Evolutionary conservation across 331 rosid species (phyloP).

Genomic region (Erythrophleum ivorense): DNA sequence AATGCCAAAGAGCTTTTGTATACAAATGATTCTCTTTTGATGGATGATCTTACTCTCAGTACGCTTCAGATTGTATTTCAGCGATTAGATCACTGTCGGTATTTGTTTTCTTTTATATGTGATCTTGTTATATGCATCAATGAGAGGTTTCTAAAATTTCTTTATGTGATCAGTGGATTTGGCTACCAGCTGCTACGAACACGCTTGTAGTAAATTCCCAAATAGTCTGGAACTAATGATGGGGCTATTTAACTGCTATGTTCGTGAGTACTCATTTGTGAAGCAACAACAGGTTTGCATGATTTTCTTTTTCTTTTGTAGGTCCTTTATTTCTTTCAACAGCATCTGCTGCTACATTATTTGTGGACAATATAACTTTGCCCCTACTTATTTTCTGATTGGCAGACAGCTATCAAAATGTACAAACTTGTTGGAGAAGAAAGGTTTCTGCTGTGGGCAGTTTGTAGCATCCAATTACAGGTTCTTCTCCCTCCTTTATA

Average conservation of each 20-base stretch:
- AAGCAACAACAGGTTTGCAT: constrained; percentile 95
- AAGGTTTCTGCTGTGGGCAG: constrained; percentile 95
- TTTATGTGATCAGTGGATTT: constrained; percentile 71
- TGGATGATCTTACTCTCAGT: constrained; percentile 96
- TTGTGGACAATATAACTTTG: neutral
- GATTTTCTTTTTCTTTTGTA: neutral
- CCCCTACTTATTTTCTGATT: constrained; percentile 29
- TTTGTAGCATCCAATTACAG: constrained; percentile 98
- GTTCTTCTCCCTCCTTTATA: constrained; percentile 48
- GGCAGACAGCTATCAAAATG: constrained; percentile 98
- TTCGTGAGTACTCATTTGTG: constrained; percentile 94
- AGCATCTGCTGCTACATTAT: neutral
- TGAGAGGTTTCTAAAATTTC: constrained; percentile 40
- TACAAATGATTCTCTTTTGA: constrained; percentile 65
- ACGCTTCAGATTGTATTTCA: constrained; percentile 92
- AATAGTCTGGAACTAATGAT: constrained; percentile 79
- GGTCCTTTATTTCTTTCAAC: neutral
- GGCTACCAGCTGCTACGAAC: constrained; percentile 88
- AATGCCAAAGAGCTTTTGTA: constrained; percentile 70
- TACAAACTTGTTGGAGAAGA: constrained; percentile 94
- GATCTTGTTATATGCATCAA: constrained; percentile 30
- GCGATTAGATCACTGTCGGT: constrained; percentile 84
- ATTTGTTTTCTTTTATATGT: constrained; percentile 26
- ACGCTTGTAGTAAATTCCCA: constrained; percentile 84
- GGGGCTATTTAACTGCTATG: constrained; percentile 99